These are phyloP conservation scores for Salix caprea DNA, from an alignment of 345 rosid genomes.

Conservation along the genomic window DNA sequence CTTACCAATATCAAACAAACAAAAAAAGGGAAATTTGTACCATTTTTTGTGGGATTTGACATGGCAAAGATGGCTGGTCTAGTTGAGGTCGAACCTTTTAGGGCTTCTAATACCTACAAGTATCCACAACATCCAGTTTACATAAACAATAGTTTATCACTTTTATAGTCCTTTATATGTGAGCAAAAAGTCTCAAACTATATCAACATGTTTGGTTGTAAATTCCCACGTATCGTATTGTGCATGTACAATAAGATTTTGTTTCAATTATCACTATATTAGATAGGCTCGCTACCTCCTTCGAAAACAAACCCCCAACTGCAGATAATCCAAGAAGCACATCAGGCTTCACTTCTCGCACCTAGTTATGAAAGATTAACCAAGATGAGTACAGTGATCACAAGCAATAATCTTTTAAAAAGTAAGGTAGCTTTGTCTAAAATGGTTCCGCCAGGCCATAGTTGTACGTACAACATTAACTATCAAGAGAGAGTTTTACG, in stretches of 20 bases:
- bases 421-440: background rate
- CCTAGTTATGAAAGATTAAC: conserved; percentile 43
- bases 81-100: conserved; percentile 86
- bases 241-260: background rate
- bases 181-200: background rate
- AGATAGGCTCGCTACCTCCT: conserved; percentile 49
- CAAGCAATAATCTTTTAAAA: background rate
- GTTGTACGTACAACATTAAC: background rate
- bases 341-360: conserved; percentile 88
- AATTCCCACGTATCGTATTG: background rate
- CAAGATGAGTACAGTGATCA: background rate
- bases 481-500: conserved; percentile 19
- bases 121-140: conserved; percentile 7
- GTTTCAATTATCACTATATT: background rate
- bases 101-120: conserved; percentile 84
- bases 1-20: background rate
- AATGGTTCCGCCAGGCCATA: background rate
- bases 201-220: background rate
- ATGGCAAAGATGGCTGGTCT: conserved; percentile 98
- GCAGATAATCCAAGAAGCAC: conserved; percentile 99
- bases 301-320: conserved; percentile 96
- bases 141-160: background rate
- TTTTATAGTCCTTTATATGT: background rate
- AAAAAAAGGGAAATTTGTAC: conserved; percentile 21
- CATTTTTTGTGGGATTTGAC: conserved; percentile 97